These are phyloP conservation scores for Ustilaginoidea virens DNA, from an alignment of 2,329 filamentous ascomycete species.

Conservation along the genomic window DNA sequence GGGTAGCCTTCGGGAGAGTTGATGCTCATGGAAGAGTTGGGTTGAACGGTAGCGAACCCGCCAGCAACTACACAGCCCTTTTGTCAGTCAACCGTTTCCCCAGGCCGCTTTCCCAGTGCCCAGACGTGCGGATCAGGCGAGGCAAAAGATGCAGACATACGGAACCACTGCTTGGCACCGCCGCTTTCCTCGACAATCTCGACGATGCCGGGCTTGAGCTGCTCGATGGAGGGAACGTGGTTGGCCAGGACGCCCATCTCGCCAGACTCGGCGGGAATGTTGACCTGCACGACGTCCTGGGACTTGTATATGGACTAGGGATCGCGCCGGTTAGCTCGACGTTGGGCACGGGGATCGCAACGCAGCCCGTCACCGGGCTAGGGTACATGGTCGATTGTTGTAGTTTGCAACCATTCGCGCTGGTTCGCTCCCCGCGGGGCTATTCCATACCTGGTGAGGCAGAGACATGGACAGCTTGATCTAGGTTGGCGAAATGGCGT, in stretches of 20 bases:
- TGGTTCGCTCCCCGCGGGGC: constrained; percentile 8
- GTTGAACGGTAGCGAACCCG: constrained; percentile 93
- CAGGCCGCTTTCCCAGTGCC: too few species aligned
- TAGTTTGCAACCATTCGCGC: constrained; percentile 8
- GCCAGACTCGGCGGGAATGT: constrained; percentile 93
- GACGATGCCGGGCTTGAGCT: constrained; percentile 90
- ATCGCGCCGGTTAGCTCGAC: constrained; percentile 42
- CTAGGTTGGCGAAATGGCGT: constrained; percentile 26
- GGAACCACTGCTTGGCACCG: constrained; percentile 91
- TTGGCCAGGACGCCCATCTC: constrained; percentile 99
- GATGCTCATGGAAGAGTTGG: constrained; percentile 88
- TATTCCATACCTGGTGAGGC: constrained; percentile 80
- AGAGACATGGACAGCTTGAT: constrained; percentile 97
- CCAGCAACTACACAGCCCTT: constrained; percentile 62
- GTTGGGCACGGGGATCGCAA: too few species aligned
- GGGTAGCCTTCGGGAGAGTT: constrained; percentile 94
- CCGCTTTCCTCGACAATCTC: constrained; percentile 92
- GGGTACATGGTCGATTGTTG: constrained; percentile 13
- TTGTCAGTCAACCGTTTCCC: constrained; percentile 4
- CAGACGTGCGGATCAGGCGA: too few species aligned
- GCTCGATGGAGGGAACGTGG: constrained; percentile 97
- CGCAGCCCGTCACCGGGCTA: too few species aligned
- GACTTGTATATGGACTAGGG: constrained; percentile 53
- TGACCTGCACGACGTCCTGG: constrained; percentile 77
- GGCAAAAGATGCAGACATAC: constrained; percentile 51